Conservation (phyloP, 495 filamentous ascomycete species). For the Neurospora intermedia region DNA sequence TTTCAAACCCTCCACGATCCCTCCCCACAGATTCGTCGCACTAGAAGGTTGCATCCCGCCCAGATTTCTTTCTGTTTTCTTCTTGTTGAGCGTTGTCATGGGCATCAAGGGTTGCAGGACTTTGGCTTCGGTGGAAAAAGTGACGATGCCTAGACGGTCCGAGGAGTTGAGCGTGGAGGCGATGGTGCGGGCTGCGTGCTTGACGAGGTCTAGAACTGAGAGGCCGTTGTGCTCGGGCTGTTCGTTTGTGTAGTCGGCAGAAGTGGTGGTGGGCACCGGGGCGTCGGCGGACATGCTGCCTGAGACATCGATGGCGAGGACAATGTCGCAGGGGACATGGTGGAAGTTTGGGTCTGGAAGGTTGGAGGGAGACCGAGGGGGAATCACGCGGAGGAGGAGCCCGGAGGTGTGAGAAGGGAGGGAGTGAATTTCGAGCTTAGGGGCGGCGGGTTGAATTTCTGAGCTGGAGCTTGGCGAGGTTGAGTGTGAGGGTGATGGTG, state of each 20-base stretch:
- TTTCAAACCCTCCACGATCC: slow-evolving; percentile 24
- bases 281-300: slow-evolving; percentile 29
- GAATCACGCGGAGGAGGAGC: slow-evolving; percentile 27
- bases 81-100: slow-evolving; percentile 27
- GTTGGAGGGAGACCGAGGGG: slow-evolving; percentile 23
- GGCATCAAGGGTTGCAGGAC: slow-evolving; percentile 27
- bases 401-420: slow-evolving; percentile 19
- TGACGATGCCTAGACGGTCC: slow-evolving; percentile 37
- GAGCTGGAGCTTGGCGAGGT: background rate
- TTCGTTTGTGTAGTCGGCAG: slow-evolving; percentile 6
- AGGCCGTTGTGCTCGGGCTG: slow-evolving; percentile 23
- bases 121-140: slow-evolving; percentile 20
- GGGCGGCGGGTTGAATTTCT: background rate
- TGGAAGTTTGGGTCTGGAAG: slow-evolving; percentile 7
- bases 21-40: slow-evolving; percentile 34
- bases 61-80: slow-evolving; percentile 18
- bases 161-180: slow-evolving; percentile 27
- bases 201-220: slow-evolving; percentile 33
- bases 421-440: slow-evolving; percentile 21
- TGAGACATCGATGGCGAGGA: slow-evolving; percentile 37
- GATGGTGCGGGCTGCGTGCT: slow-evolving; percentile 36
- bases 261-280: slow-evolving; percentile 14
- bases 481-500: background rate
- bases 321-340: slow-evolving; percentile 35
- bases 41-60: slow-evolving; percentile 14